Conservation (phyloP, 2,329 filamentous ascomycete species). For the Alternaria novae-zelandiae region DNA sequence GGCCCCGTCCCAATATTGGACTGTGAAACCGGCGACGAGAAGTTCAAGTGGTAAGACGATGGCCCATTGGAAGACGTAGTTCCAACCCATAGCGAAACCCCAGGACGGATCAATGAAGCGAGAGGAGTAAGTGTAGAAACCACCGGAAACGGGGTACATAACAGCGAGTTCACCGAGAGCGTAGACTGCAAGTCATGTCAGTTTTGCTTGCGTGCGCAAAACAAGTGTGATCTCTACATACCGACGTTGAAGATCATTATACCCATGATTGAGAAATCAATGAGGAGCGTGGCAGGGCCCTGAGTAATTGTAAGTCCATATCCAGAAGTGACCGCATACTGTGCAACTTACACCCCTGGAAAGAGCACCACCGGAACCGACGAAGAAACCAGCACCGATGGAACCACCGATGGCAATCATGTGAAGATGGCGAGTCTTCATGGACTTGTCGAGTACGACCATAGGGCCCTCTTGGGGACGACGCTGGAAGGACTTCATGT, state of each 20-base stretch:
- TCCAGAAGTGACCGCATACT: background rate
- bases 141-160: constrained; percentile 63
- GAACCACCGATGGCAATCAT: constrained; percentile 69
- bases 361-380: constrained; percentile 64
- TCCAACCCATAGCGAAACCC: constrained; percentile 48
- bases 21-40: constrained; percentile 47
- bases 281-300: constrained; percentile 40
- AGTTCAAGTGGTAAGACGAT: constrained; percentile 50
- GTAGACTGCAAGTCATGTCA: constrained; percentile 56
- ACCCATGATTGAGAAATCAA: constrained; percentile 52
- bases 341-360: constrained; percentile 55
- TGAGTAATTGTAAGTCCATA: constrained; percentile 14
- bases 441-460: constrained; percentile 48
- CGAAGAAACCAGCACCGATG: constrained; percentile 69
- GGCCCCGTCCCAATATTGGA: constrained; percentile 44
- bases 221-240: constrained; percentile 20
- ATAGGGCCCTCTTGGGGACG: constrained; percentile 31
- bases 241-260: constrained; percentile 50
- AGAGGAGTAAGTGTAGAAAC: constrained; percentile 58
- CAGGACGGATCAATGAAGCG: constrained; percentile 58
- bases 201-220: constrained; percentile 21
- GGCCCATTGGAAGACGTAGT: constrained; percentile 48
- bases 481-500: constrained; percentile 44
- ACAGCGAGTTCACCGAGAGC: constrained; percentile 62
- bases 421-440: constrained; percentile 65